Evolutionary conservation across 2,329 filamentous ascomycete genomes (phyloP), one percentile per base, ranked within the genome.

Genomic region (Fonsecaea pedrosoi): DNA sequence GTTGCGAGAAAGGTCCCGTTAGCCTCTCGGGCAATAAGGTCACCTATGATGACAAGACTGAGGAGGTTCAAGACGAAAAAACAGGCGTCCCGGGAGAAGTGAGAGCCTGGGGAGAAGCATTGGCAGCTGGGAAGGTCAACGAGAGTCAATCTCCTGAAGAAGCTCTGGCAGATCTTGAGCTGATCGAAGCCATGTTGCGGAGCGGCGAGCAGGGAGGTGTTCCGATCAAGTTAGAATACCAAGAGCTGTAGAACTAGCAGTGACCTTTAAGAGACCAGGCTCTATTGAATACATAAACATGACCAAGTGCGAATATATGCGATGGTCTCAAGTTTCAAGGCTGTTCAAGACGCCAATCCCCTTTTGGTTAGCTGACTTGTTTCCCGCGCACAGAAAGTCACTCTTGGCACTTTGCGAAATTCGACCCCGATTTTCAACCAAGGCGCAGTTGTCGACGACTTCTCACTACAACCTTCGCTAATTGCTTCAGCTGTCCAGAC

Each of bases 61-160:
- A 80, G 61, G 78, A 82, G 37, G 81, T 85, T 61, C 71, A 77
- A 30, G 80, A 83, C 62, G 82, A 85, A 64, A 79, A 79, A 1
- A 80, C 76, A n/a, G 84, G 83, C 0, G 83, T 87, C 3, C 80
- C 78, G 58, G 78, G 81, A 45, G 86, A 88, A 71, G 78, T 87
- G 9, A 79, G 78, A 58, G 82, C 81, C 2, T 87, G 85, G 80
- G 85, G 79, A 2, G 76, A 81, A 71, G 79, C 79, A n/a, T 74
- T 87, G 60, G 73, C 74, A 3, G 74, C 74, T 32, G 83, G 81
- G 2, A 77, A 74, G 50, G 69, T 72, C 45, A 78, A 86, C 65
- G 73, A 76, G 61, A 76, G 75, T 69, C 82, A 85, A 73, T 79
- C 77, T 12, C 81, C 83, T 2, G 79, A 85, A 71, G 82, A 87